A percentile compares a stretch with the other conserved stretches of the same genome.
These are phyloP conservation scores for Tricholoma bakamatsutake DNA, from an alignment of 768 basidiomycete genomes.

Conservation along the genomic window DNA sequence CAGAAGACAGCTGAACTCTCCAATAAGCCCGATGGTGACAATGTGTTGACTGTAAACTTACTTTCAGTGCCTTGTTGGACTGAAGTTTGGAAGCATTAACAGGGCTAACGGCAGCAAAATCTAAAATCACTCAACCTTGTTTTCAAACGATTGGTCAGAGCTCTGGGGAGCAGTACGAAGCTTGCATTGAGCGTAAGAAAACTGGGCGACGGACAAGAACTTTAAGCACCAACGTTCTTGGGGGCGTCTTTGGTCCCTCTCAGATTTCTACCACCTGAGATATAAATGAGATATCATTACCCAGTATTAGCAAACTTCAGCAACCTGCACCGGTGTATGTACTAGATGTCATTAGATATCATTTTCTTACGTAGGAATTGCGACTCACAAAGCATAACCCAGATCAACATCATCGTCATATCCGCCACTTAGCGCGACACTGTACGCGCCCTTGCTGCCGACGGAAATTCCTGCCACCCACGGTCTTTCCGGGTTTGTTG, in stretches of 20 bases:
- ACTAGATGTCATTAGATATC: slow-evolving; percentile 28
- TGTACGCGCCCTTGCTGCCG: slow-evolving; percentile 66
- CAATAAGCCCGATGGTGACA: neutral
- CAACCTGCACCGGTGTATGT: slow-evolving; percentile 77
- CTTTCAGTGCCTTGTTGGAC: slow-evolving; percentile 69
- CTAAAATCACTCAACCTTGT: slow-evolving; percentile 30
- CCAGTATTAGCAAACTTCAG: slow-evolving; percentile 3
- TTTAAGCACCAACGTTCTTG: slow-evolving; percentile 60
- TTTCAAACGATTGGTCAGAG: slow-evolving; percentile 76
- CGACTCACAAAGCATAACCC: slow-evolving; percentile 75
- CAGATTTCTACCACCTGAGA: slow-evolving; percentile 74
- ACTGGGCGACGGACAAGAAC: neutral
- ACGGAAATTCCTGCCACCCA: slow-evolving; percentile 80
- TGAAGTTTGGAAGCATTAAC: slow-evolving; percentile 11
- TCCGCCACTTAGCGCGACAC: slow-evolving; percentile 83
- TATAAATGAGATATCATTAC: neutral
- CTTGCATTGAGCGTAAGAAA: slow-evolving; percentile 29
- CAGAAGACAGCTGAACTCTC: slow-evolving; percentile 53
- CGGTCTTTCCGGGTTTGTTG: slow-evolving; percentile 41
- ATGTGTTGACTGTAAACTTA: slow-evolving; percentile 17
- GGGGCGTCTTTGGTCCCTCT: slow-evolving; percentile 77
- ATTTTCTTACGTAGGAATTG: neutral
- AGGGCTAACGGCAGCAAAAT: neutral
- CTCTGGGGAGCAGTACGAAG: slow-evolving; percentile 88
- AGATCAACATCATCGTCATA: slow-evolving; percentile 83